A percentile compares a stretch with the other conserved stretches of the same genome.
phyloP scores from a whole-genome alignment of 306 rosid species.

The Macrotyloma uniflorum region DNA sequence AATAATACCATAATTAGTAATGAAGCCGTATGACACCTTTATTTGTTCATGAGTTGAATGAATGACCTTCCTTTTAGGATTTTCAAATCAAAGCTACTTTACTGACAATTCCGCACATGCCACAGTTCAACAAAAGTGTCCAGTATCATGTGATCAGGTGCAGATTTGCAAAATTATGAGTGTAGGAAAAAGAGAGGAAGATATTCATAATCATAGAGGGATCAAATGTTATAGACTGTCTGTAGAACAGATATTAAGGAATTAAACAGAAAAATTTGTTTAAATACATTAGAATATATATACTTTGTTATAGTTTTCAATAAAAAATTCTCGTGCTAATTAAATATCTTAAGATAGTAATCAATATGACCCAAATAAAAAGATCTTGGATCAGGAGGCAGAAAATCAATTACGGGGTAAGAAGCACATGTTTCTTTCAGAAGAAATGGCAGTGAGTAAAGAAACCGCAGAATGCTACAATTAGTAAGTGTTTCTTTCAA shows the following conservation, averaged over 20 bases:
- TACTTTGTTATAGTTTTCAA: no score
- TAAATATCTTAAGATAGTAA: no score
- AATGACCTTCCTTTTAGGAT: not conserved
- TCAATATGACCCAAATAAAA: not conserved
- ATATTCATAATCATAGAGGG: not conserved
- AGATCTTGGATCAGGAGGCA: not conserved
- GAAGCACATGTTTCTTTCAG: no score
- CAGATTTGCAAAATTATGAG: not conserved
- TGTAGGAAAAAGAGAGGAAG: not conserved
- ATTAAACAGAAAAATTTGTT: no score
- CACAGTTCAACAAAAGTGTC: not conserved
- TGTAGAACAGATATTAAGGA: no score
- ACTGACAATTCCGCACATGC: conserved; percentile 37
- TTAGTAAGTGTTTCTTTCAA: conserved; percentile 3
- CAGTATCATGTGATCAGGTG: conserved; percentile 42
- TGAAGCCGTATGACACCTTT: not conserved
- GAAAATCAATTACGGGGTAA: conserved; percentile 23
- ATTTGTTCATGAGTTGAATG: not conserved
- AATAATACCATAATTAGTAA: not conserved
- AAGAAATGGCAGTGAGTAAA: conserved; percentile 37
- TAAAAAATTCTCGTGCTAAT: no score
- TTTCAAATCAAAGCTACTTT: not conserved
- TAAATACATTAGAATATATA: no score
- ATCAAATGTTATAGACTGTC: not conserved
- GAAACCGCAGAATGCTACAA: conserved; percentile 15